These are phyloP conservation scores for Oryza australiensis DNA, from an alignment of 176 grass and related monocot genomes.

Conservation along the genomic window DNA sequence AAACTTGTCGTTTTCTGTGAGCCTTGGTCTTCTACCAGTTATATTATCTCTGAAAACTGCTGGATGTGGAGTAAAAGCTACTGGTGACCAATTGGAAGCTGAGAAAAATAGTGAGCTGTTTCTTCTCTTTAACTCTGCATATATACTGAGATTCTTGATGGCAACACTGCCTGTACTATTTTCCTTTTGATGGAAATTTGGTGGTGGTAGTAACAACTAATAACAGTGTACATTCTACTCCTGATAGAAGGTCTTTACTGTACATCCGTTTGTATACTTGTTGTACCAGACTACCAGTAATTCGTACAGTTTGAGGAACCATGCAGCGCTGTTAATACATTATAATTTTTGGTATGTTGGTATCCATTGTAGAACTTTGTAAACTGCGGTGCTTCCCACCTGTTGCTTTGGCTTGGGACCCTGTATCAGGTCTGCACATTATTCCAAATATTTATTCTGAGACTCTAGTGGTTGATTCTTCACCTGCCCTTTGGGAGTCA, in stretches of 20 bases:
- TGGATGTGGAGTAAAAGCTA: conserved; percentile 88
- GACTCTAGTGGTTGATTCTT: conserved; percentile 83
- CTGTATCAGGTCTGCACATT: conserved; percentile 72
- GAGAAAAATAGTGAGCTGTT: conserved; percentile 83
- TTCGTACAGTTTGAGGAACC: neutral
- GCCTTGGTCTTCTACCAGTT: conserved; percentile 84
- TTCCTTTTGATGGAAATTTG: neutral
- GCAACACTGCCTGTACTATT: neutral
- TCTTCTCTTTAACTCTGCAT: conserved; percentile 17
- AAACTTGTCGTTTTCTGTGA: conserved; percentile 80
- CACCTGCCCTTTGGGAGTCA: conserved; percentile 80
- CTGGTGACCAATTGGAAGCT: conserved; percentile 62
- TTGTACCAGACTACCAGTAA: neutral
- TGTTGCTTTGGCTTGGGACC: conserved; percentile 84
- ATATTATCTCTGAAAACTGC: conserved; percentile 67
- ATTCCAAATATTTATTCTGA: conserved; percentile 89
- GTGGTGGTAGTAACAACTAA: conserved; percentile 23
- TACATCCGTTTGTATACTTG: conserved; percentile 6
- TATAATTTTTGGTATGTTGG: conserved; percentile 9
- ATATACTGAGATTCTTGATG: neutral
- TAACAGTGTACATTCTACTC: conserved; percentile 3
- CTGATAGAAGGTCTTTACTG: neutral
- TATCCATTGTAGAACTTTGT: conserved; percentile 67
- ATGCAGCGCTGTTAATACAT: conserved; percentile 18
- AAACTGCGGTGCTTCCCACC: conserved; percentile 96